phyloP scores from a whole-genome alignment of 176 grass and related monocot genomes.

The Ensete ventricosum region DNA sequence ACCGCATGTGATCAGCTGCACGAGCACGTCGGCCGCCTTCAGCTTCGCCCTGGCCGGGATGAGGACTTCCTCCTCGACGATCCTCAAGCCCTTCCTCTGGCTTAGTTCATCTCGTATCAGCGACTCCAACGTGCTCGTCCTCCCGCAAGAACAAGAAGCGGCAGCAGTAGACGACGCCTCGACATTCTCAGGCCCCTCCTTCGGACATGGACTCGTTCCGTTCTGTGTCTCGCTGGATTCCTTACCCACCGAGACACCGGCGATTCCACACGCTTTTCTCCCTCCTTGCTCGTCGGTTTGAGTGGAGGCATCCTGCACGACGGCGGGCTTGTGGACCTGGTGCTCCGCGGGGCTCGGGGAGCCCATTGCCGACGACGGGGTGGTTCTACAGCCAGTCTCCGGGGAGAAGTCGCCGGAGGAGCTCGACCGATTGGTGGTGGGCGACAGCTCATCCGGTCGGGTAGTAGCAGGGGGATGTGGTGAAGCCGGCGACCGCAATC shows the following conservation, averaged over 20 bases:
- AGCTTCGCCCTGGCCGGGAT: constrained; percentile 38
- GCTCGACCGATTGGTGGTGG: constrained; percentile 1
- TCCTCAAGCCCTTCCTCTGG: constrained; percentile 51
- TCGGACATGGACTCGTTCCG: not conserved
- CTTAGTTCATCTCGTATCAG: constrained; percentile 69
- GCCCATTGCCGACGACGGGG: constrained; percentile 41
- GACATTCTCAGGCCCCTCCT: constrained; percentile 24
- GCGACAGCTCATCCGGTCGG: not conserved
- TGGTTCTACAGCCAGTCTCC: constrained; percentile 9
- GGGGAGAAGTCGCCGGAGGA: constrained; percentile 14
- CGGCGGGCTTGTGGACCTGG: constrained; percentile 39
- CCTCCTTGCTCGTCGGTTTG: constrained; percentile 60
- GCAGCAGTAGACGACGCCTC: constrained; percentile 21
- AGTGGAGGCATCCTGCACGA: constrained; percentile 71
- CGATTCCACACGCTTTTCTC: constrained; percentile 14
- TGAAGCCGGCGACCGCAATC: not conserved
- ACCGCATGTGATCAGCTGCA: constrained; percentile 83
- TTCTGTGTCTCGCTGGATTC: constrained; percentile 37
- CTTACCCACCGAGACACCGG: constrained; percentile 24
- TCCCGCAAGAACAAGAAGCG: constrained; percentile 31
- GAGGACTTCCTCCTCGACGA: constrained; percentile 47
- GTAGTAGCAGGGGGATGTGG: not conserved
- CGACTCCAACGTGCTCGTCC: constrained; percentile 72
- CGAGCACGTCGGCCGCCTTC: constrained; percentile 69
- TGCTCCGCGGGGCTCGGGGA: constrained; percentile 44